Base-by-base conservation (phyloP, 805 yeast species). In the Blastobotrys terrestris region DNA sequence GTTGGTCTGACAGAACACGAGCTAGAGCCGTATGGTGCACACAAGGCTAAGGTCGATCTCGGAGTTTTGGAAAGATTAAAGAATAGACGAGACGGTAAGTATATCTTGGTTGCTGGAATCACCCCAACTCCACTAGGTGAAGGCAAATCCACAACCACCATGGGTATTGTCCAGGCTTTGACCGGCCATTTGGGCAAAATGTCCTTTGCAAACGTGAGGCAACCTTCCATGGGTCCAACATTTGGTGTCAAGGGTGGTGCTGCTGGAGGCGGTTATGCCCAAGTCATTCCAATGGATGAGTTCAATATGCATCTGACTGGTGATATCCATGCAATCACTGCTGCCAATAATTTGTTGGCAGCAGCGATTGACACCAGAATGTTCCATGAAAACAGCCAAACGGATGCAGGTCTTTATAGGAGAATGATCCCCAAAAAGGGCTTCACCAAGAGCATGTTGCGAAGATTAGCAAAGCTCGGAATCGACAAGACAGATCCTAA, bases 201-300 rank as follows among this genome's bases (percentile, higher is more conserved):
- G 54, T 83, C 95, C 40, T 83, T 91, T 69, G 99, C 98, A 51
- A 90, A 88, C 64, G 96, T 92, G 49, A 86, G 99, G 70, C 99
- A 92, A 70, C 98, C 98, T 26, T 86, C 95, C 7, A 89, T 92
- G 97, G 98, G 98, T 41, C 99, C 99, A 49, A 92, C 98, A 16
- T 92, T 92, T 64, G 99, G 99, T 69, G 90, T 92, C 63, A 92
- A 92, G 74, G 99, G 99, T 65, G 98, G 98, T 70, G 99, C 99
- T 53, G 98, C 98, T 16, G 99, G 99, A 63, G 99, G 98, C 67
- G 98, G 98, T 47, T 92, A 90, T 71, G 80, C 98, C 1, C 98
- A 92, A 73, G 98, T 92, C 46, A 91, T 92, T 62, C 98, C 98
- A 50, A 92, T 92, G 97, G 99, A 92, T 71, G 97, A 92, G 72